Conservation (phyloP, 164 flowering plant species). For the Vitis riparia region DNA sequence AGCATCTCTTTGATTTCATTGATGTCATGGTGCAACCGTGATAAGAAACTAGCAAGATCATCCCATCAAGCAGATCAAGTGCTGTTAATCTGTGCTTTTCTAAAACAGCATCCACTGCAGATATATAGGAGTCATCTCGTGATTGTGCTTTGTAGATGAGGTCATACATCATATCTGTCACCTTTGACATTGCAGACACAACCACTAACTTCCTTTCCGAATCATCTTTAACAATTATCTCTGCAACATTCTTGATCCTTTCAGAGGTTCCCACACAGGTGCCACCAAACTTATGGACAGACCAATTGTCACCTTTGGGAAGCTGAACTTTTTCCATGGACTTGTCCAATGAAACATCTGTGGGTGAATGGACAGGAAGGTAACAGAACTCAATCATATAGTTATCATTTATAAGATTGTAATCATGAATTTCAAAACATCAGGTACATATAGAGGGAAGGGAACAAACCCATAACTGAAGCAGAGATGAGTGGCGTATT, state of each 20-base stretch:
- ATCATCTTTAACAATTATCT: constrained; percentile 61
- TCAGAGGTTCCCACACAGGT: constrained; percentile 87
- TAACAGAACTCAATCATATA: neutral
- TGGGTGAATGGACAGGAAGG: constrained; percentile 1
- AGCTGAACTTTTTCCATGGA: constrained; percentile 41
- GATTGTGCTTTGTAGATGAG: constrained; percentile 83
- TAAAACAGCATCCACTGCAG: constrained; percentile 72
- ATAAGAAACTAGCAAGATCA: constrained; percentile 64
- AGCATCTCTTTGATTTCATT: constrained; percentile 88
- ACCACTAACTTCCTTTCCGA: constrained; percentile 87
- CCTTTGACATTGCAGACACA: constrained; percentile 98
- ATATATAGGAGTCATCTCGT: constrained; percentile 72
- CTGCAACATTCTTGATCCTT: constrained; percentile 83
- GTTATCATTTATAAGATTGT: neutral
- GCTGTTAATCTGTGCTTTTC: constrained; percentile 84
- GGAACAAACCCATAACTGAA: constrained; percentile 49
- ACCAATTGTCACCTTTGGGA: constrained; percentile 83
- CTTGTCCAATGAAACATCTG: constrained; percentile 46
- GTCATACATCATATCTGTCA: constrained; percentile 96
- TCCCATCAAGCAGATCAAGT: constrained; percentile 78
- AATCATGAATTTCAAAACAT: neutral
- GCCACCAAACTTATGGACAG: constrained; percentile 97
- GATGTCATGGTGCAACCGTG: constrained; percentile 68
- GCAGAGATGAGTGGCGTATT: constrained; percentile 23
- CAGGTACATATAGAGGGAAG: neutral